Evolutionary conservation across 306 rosid species (phyloP).

Genomic region (Lathyrus oleraceus): DNA sequence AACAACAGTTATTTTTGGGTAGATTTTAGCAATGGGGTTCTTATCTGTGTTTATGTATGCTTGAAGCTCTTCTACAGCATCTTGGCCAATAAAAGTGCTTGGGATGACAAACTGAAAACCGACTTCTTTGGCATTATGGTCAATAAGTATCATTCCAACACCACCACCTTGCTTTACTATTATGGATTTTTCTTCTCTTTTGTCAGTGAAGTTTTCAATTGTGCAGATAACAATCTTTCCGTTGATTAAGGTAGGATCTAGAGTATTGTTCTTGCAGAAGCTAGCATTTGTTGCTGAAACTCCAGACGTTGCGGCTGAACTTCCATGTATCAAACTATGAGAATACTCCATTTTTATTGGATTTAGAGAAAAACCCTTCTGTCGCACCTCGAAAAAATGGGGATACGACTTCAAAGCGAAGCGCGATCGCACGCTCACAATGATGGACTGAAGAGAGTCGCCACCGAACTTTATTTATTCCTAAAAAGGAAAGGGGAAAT

Average conservation of each 20-base stretch:
- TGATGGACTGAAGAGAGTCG: too few relatives aligned
- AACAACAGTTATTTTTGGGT: constrained; percentile 40
- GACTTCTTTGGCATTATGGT: constrained; percentile 54
- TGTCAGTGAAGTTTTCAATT: constrained; percentile 45
- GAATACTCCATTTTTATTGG: too few relatives aligned
- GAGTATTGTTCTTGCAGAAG: constrained; percentile 67
- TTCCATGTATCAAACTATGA: too few relatives aligned
- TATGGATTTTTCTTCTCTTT: constrained; percentile 41
- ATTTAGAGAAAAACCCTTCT: too few relatives aligned
- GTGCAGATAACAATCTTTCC: constrained; percentile 69
- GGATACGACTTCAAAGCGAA: too few relatives aligned
- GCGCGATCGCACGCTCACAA: too few relatives aligned
- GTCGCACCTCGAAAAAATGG: too few relatives aligned
- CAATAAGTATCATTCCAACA: constrained; percentile 55
- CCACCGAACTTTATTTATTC: too few relatives aligned
- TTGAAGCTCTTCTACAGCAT: constrained; percentile 58
- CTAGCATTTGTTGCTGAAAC: constrained; percentile 42
- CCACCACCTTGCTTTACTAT: constrained; percentile 52
- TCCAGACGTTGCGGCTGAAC: too few relatives aligned
- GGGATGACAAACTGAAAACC: too few relatives aligned
- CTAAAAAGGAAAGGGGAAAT: too few relatives aligned
- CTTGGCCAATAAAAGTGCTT: constrained; percentile 59
- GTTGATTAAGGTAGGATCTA: constrained; percentile 50
- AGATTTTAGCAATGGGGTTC: constrained; percentile 60
- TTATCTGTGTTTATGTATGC: constrained; percentile 49